Evolutionary conservation across 768 basidiomycete species (phyloP), one percentile per base, ranked within the genome.

Genomic region (Rhodotorula toruloides): DNA sequence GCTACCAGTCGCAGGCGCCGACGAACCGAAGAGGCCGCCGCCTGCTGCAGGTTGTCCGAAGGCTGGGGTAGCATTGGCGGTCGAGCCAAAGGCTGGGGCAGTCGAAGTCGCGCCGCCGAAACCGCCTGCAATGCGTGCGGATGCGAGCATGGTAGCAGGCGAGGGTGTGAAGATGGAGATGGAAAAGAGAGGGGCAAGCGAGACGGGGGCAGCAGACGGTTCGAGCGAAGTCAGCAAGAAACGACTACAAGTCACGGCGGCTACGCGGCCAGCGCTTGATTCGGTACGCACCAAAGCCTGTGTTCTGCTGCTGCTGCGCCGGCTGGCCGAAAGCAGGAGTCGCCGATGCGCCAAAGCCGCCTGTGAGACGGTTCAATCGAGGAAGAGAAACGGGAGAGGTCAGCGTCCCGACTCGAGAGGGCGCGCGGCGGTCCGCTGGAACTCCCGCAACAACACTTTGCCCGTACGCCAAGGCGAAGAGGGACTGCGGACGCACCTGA

Each of bases 341-440:
- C 2, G 69, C 17, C 16, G 65, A 58, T 0, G 62, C 43, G 37
- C 69, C 72, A 29, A 71, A 73, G 4, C 62, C 68, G 22, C 68
- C 71, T 65, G 36, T 2, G 14, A 9, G 10, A 17, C 48, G 46
- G 34, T 5, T 14, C 7, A 10, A 17, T 5, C 14, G 39, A 52
- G 36, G 48, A 22, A 22, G 48, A 4, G 39, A 34, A 11, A 42
- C 3, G 31, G 49, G 49, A 10, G 49, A 16, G 36, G 14, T 21
- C 9, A 12, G 34, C 47, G 34, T 4, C 25, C 11, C 21, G 49
- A 40, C 34, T 1, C 21, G 17, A 10, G 56, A 17, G 14, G 22
- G 22, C 44, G 10, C 44, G 44, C 21, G 44, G n/a, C 44, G 13
- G 44, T 12, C 44, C n/a, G 44, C 21, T 25, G 25, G 32, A 2